These are phyloP conservation scores for Buddleja alternifolia DNA, from an alignment of 257 asterid species.

Conservation along the genomic window DNA sequence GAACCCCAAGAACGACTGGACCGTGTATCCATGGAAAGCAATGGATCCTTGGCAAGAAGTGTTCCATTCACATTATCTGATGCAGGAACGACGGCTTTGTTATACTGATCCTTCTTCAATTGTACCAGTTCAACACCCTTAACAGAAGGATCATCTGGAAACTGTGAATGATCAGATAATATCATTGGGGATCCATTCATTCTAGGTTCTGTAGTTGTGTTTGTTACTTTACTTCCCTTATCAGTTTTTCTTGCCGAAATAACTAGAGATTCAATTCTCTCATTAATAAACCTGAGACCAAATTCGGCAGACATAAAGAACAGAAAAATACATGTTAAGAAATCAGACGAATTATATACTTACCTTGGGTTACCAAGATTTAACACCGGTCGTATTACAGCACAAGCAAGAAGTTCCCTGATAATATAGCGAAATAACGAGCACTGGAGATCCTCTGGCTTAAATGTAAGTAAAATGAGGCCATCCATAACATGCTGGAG, in stretches of 20 bases:
- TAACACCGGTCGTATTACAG: slow-evolving; percentile 86
- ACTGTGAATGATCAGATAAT: slow-evolving; percentile 57
- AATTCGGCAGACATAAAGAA: slow-evolving; percentile 37
- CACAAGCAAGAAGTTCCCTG: slow-evolving; percentile 94
- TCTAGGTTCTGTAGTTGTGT: slow-evolving; percentile 44
- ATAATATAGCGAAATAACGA: slow-evolving; percentile 73
- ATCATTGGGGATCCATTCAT: slow-evolving; percentile 45
- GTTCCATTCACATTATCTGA: slow-evolving; percentile 39
- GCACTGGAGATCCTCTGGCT: slow-evolving; percentile 79
- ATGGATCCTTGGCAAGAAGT: slow-evolving; percentile 75
- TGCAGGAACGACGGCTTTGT: slow-evolving; percentile 35
- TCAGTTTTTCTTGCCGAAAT: slow-evolving; percentile 58
- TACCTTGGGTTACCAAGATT: slow-evolving; percentile 94
- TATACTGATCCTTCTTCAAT: slow-evolving; percentile 68
- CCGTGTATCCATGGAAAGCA: slow-evolving; percentile 75
- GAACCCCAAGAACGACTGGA: slow-evolving; percentile 84
- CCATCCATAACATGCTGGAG: slow-evolving; percentile 96
- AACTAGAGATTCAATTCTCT: slow-evolving; percentile 82
- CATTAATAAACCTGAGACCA: slow-evolving; percentile 87
- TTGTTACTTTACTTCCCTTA: slow-evolving; percentile 55
- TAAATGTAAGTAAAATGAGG: slow-evolving; percentile 75
- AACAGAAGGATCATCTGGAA: slow-evolving; percentile 75
- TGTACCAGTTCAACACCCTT: slow-evolving; percentile 95
- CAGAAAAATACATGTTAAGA: slow-evolving; percentile 27
- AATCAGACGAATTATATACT: slow-evolving; percentile 24